Conservation (phyloP, 108 stramenopile genomes). For the Skeletonema marinoi region DNA sequence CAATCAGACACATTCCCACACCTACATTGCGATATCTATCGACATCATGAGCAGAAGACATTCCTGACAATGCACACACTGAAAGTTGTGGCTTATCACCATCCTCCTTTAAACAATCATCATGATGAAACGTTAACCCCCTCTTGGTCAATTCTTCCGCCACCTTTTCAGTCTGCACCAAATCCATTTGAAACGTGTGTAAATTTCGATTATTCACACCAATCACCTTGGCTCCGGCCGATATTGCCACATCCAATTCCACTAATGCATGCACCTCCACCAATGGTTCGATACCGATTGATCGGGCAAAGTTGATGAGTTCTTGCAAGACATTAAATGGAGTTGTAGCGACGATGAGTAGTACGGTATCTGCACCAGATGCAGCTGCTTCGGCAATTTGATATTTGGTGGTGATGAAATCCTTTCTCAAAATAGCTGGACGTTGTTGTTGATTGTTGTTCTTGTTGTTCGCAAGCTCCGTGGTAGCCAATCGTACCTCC, state of each 20-base stretch:
- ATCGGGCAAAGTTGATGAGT: conserved; percentile 79
- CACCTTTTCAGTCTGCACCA: conserved; percentile 84
- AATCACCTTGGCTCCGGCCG: conserved; percentile 91
- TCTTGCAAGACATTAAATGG: conserved; percentile 64
- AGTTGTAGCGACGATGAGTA: conserved; percentile 94
- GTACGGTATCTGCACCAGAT: conserved; percentile 91
- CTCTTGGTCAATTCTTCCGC: conserved; percentile 56
- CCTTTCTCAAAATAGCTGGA: conserved; percentile 94
- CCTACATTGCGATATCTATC: conserved; percentile 81
- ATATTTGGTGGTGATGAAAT: conserved; percentile 89
- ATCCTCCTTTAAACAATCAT: conserved; percentile 12
- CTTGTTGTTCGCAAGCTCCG: background rate
- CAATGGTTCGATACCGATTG: conserved; percentile 93
- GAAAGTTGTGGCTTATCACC: conserved; percentile 22
- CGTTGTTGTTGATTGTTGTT: conserved; percentile 15
- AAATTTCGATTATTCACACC: conserved; percentile 99
- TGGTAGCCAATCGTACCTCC: conserved; percentile 60
- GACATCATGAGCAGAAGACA: conserved; percentile 86
- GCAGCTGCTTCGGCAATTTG: conserved; percentile 95
- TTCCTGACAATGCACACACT: conserved; percentile 88
- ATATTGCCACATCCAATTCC: conserved; percentile 91
- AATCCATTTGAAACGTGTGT: conserved; percentile 96
- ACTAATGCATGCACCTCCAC: conserved; percentile 93
- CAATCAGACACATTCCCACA: conserved; percentile 94
- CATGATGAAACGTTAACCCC: conserved; percentile 62